A percentile compares a stretch with the other conserved stretches of the same genome.
Conservation (phyloP, 139 green algal genomes). For the Chlamydomonas sp. region DNA sequence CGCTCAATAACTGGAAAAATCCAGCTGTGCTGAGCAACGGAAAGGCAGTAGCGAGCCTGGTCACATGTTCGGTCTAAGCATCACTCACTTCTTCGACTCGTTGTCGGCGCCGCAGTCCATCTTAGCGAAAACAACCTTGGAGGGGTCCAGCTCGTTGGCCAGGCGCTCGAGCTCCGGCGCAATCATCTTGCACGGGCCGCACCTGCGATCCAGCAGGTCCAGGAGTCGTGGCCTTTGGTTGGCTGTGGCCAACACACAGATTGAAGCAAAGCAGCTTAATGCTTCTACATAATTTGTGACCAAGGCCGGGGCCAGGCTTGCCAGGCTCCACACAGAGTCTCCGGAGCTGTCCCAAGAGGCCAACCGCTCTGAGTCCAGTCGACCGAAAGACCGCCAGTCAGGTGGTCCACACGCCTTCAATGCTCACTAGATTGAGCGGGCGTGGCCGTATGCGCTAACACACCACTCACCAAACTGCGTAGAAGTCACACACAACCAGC, state of each 20-base stretch:
- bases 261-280: neutral
- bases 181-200: conserved; percentile 39
- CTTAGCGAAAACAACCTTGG: conserved; percentile 20
- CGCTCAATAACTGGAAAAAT: neutral
- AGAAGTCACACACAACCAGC: conserved; percentile 15
- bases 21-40: neutral
- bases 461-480: conserved; percentile 3
- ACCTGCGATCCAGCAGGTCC: neutral
- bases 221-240: no score
- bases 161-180: conserved; percentile 12
- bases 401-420: neutral
- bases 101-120: conserved; percentile 32
- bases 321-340: neutral
- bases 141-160: neutral
- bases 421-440: neutral
- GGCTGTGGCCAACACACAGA: neutral
- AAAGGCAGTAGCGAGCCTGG: no score
- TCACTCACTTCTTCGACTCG: conserved; percentile 5
- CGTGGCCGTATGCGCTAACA: neutral
- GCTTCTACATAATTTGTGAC: neutral
- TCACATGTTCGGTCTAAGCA: no score
- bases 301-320: neutral
- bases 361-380: neutral
- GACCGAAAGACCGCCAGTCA: neutral
- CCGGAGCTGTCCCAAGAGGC: neutral